phyloP scores from a whole-genome alignment of 768 basidiomycete genomes.

The Boletus pseudo-olivaceus region DNA sequence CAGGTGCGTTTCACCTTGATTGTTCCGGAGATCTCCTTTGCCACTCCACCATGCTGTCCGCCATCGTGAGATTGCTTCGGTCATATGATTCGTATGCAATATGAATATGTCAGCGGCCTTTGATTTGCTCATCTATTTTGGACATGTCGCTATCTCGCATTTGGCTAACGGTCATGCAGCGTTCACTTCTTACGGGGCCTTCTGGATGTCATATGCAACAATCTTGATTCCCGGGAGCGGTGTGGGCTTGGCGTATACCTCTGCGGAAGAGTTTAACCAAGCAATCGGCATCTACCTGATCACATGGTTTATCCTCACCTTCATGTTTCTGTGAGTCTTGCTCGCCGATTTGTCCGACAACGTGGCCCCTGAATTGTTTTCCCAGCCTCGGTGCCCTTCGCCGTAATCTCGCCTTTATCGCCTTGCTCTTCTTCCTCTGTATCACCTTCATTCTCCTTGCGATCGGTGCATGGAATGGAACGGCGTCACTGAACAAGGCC shows the following conservation, averaged over 20 bases:
- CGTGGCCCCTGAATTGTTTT: neutral
- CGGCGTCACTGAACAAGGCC: conserved; percentile 28
- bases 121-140: neutral
- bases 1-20: conserved; percentile 44
- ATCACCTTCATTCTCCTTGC: conserved; percentile 51
- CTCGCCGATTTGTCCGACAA: neutral
- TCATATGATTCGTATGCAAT: neutral
- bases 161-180: conserved; percentile 38
- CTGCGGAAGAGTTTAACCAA: conserved; percentile 39
- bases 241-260: conserved; percentile 49
- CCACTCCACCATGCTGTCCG: neutral
- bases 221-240: conserved; percentile 72
- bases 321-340: conserved; percentile 56
- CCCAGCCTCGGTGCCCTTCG: conserved; percentile 47
- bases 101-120: neutral
- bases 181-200: conserved; percentile 80
- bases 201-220: conserved; percentile 82
- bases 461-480: conserved; percentile 35
- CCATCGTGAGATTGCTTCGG: neutral
- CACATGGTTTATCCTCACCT: conserved; percentile 71
- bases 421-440: conserved; percentile 51
- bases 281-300: conserved; percentile 75
- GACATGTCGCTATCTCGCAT: neutral
- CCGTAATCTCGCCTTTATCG: conserved; percentile 46
- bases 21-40: neutral